Base-by-base conservation (phyloP, 2,329 filamentous ascomycete genomes). In the Nothopassalora personata region DNA sequence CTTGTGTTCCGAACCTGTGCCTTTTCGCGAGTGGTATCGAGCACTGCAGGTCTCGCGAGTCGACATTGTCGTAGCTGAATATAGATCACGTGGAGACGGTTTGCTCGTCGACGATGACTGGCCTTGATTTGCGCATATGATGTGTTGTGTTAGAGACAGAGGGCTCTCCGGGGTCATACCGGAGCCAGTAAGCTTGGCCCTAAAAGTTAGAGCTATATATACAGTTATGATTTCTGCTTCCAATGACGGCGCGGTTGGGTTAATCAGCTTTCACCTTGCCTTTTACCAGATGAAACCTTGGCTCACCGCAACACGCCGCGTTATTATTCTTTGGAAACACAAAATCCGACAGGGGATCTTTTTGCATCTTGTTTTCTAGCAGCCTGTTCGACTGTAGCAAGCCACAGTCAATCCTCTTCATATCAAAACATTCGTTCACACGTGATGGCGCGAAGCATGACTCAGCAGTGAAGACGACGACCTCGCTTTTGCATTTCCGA, bases 251-350 rank as follows among this genome's bases (percentile, higher is more conserved):
- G 68, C 60, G 64, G 64, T 70, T 68, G 64, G 66, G 62, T 65
- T 70, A 69, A 68, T 62, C 63, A 69, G 62, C 66, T 69, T 68
- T 68, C 65, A 69, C 67, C 68, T 70, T 70, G 68, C 68, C 68
- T 70, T 70, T 70, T 70, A 70, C 68, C 68, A 70, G 68, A 69
- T 69, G 65, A 67, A 69, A 68, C 68, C 67, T 67, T 69, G 68
- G 65, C 61, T 58, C 63, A 68, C 64, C 65, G 60, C 67, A 66
- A 53, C 53, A 66, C 48, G 66, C 68, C 63, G 67, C 66, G 60
- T 68, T 66, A 36, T 65, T 64, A 69, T 69, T 70, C 66, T 65
- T 65, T 65, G 63, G 63, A 61, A 65, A n/a, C n/a, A n/a, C n/a
- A n/a, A n/a, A n/a, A n/a, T n/a, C n/a, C n/a, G n/a, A n/a, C n/a